Percentiles rank a stretch among this genome's conserved stretches.
Conservation (phyloP, 2,329 filamentous ascomycete species). For the Pseudogymnoascus sp. region DNA sequence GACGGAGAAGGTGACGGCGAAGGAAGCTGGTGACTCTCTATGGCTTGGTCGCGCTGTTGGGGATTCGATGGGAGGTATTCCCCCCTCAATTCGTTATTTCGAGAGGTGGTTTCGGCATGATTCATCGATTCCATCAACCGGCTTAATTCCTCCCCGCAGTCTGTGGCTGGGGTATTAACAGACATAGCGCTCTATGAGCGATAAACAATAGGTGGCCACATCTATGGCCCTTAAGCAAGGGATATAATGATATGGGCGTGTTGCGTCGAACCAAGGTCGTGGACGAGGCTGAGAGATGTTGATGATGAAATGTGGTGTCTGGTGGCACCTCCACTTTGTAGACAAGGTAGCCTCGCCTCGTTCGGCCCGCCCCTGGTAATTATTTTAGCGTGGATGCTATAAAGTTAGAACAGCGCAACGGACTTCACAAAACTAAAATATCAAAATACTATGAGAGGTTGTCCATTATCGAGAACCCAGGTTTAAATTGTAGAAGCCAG, state of each 20-base stretch:
- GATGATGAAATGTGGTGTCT: constrained; percentile 7
- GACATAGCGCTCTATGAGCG: constrained; percentile 4
- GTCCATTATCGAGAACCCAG: neutral
- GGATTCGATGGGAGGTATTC: neutral
- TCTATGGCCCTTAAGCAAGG: neutral
- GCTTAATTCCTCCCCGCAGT: neutral
- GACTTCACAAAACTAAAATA: neutral
- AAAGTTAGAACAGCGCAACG: neutral
- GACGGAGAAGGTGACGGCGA: constrained; percentile 24
- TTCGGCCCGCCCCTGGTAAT: neutral
- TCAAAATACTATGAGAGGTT: neutral
- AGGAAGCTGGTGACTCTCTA: constrained; percentile 20
- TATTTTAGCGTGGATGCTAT: neutral
- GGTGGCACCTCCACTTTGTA: neutral
- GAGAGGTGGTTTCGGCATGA: neutral
- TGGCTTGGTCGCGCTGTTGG: constrained; percentile 6
- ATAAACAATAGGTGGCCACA: neutral
- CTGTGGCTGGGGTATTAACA: neutral
- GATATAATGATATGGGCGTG: neutral
- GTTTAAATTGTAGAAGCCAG: neutral
- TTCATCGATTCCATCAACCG: constrained; percentile 1
- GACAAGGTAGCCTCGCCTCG: constrained; percentile 1
- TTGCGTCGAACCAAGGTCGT: neutral
- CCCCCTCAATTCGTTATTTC: neutral
- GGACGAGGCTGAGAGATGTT: constrained; percentile 5